phyloP scores from a whole-genome alignment of 768 basidiomycete species.

The Lactarius trivialis region DNA sequence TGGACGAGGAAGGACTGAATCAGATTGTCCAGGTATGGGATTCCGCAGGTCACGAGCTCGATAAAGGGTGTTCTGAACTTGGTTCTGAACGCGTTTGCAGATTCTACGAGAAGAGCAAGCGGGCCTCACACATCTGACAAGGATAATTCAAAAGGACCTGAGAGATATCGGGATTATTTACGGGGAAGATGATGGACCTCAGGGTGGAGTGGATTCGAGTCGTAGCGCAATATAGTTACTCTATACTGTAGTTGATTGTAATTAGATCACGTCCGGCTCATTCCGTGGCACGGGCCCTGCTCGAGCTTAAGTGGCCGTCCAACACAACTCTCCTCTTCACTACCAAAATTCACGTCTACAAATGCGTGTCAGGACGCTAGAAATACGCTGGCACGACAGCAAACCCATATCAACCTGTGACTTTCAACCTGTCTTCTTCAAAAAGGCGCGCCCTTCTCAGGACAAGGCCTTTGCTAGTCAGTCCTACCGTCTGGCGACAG shows the following conservation, averaged over 20 bases:
- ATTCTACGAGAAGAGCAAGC: slow-evolving; percentile 74
- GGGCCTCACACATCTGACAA: slow-evolving; percentile 74
- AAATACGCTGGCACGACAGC: slow-evolving; percentile 95
- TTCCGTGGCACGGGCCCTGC: not conserved
- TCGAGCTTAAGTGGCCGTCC: not conserved
- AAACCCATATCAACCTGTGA: slow-evolving; percentile 96
- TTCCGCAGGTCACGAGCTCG: slow-evolving; percentile 9
- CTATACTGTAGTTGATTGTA: not conserved
- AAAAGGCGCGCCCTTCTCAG: slow-evolving; percentile 66
- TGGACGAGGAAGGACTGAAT: slow-evolving; percentile 76
- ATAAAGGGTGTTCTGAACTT: not conserved
- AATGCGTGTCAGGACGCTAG: slow-evolving; percentile 86
- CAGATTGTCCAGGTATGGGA: slow-evolving; percentile 63
- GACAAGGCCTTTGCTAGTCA: slow-evolving; percentile 55
- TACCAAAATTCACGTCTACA: slow-evolving; percentile 18
- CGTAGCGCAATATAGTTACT: not conserved
- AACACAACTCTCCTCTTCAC: not conserved
- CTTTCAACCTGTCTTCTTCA: slow-evolving; percentile 81
- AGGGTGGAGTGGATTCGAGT: slow-evolving; percentile 9
- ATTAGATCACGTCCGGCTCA: not conserved
- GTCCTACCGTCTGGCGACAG: slow-evolving; percentile 88
- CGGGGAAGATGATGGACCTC: slow-evolving; percentile 15
- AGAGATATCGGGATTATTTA: slow-evolving; percentile 22
- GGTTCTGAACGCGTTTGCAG: slow-evolving; percentile 30
- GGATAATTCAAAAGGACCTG: slow-evolving; percentile 64